These are phyloP conservation scores for Papiliotrema nemorosa DNA, from an alignment of 1,284 basidiomycete genomes.

Conservation along the genomic window DNA sequence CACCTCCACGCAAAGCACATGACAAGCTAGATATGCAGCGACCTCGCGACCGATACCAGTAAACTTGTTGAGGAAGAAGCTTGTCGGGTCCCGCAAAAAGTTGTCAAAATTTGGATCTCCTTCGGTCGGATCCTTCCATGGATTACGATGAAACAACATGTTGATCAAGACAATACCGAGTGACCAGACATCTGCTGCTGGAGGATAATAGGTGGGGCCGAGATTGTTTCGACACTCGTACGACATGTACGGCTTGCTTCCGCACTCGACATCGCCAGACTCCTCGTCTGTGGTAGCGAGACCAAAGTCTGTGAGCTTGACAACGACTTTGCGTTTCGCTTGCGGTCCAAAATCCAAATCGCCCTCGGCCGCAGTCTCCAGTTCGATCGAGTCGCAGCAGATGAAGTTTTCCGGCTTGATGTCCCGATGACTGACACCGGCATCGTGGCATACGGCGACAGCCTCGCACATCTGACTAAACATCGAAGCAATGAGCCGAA, in stretches of 20 bases:
- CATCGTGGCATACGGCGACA: conserved; percentile 90
- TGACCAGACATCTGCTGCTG: conserved; percentile 97
- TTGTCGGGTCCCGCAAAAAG: conserved; percentile 73
- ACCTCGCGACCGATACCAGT: conserved; percentile 84
- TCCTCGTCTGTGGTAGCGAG: conserved; percentile 83
- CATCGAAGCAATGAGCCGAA: conserved; percentile 92
- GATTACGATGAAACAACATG: conserved; percentile 97
- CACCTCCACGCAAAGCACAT: conserved; percentile 73
- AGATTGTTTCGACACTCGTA: conserved; percentile 98
- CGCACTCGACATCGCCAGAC: conserved; percentile 96
- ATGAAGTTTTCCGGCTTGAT: conserved; percentile 98
- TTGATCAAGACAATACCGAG: conserved; percentile 98
- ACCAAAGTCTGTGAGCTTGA: conserved; percentile 98
- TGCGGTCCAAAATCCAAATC: conserved; percentile 43
- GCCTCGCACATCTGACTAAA: conserved; percentile 98
- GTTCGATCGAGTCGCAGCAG: conserved; percentile 70
- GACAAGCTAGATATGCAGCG: conserved; percentile 77
- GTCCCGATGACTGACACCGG: conserved; percentile 89
- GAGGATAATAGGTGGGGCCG: conserved; percentile 85
- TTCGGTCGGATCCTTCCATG: conserved; percentile 91
- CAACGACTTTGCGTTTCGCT: conserved; percentile 58
- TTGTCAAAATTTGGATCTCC: conserved; percentile 72
- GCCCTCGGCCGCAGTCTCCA: conserved; percentile 50
- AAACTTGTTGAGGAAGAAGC: conserved; percentile 86
- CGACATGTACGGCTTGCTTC: conserved; percentile 98